Conservation (phyloP, 2,329 filamentous ascomycete species). For the Cadophora sp. region DNA sequence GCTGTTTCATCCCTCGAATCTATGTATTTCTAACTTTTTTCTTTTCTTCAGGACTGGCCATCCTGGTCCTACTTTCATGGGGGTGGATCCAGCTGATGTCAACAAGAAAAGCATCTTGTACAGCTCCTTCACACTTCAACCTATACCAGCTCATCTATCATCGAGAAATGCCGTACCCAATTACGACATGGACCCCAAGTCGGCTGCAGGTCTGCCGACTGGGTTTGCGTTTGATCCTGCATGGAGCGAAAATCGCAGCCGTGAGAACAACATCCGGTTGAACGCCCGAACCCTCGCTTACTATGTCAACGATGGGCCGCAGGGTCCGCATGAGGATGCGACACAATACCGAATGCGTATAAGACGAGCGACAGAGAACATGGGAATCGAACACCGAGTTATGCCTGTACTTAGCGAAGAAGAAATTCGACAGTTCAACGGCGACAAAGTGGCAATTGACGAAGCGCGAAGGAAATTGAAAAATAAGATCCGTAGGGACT, state of each 20-base stretch:
- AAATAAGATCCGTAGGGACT: neutral
- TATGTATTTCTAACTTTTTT: neutral
- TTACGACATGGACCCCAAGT: neutral
- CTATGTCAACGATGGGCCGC: slow-evolving; percentile 23
- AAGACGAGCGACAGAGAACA: slow-evolving; percentile 1
- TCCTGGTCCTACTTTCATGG: neutral
- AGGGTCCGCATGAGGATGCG: neutral
- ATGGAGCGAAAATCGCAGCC: neutral
- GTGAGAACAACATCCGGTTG: neutral
- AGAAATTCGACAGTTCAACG: neutral
- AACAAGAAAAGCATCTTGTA: neutral
- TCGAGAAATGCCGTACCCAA: neutral
- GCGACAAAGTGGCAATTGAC: neutral
- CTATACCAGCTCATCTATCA: neutral
- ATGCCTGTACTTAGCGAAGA: neutral
- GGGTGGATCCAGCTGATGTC: neutral
- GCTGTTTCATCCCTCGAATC: too few species aligned
- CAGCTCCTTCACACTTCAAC: neutral
- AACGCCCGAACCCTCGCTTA: neutral
- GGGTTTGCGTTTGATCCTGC: neutral
- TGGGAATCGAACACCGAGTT: slow-evolving; percentile 17
- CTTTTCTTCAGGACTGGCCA: neutral
- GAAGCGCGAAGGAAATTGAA: neutral
- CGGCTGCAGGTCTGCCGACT: neutral
- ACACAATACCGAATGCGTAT: slow-evolving; percentile 1